These are phyloP conservation scores for Aspergillus sp. DNA, from an alignment of 2,329 filamentous ascomycete species.

Conservation along the genomic window DNA sequence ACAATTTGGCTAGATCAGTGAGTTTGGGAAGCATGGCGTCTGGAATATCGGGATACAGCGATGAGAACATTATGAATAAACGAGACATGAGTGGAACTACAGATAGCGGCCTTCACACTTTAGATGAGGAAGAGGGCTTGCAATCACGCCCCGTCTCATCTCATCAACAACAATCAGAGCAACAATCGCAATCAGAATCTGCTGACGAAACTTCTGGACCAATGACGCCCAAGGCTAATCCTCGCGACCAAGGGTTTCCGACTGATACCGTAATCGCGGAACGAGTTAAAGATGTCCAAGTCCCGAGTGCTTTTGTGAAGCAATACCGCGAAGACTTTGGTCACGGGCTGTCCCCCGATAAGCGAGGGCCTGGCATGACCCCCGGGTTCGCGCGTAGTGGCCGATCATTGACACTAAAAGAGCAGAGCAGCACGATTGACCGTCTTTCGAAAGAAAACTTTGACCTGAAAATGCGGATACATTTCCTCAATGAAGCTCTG, in stretches of 20 bases:
- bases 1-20: slow-evolving; percentile 67
- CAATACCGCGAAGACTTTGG: slow-evolving; percentile 76
- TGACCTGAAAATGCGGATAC: slow-evolving; percentile 93
- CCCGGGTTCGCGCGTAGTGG: slow-evolving; percentile 56
- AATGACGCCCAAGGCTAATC: slow-evolving; percentile 68
- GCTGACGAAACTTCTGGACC: slow-evolving; percentile 51
- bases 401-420: slow-evolving; percentile 83
- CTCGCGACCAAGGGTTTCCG: slow-evolving; percentile 60
- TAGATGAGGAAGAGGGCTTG: slow-evolving; percentile 59
- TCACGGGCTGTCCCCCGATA: slow-evolving; percentile 61
- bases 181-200: slow-evolving; percentile 24
- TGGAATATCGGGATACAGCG: slow-evolving; percentile 59
- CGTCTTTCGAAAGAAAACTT: slow-evolving; percentile 97
- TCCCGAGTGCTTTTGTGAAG: slow-evolving; percentile 82
- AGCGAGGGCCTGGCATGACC: slow-evolving; percentile 51
- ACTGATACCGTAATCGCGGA: slow-evolving; percentile 87
- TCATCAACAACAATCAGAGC: slow-evolving; percentile 25
- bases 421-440: slow-evolving; percentile 97
- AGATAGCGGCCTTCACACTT: slow-evolving; percentile 53
- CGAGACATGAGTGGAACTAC: slow-evolving; percentile 40
- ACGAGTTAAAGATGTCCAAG: slow-evolving; percentile 84
- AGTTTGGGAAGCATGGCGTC: slow-evolving; percentile 90
- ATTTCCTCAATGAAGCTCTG: slow-evolving; percentile 90
- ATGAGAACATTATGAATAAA: slow-evolving; percentile 47
- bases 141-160: slow-evolving; percentile 40